Conservation (phyloP, 371 early-diverging fungal species). For the Chytridiales sp. region DNA sequence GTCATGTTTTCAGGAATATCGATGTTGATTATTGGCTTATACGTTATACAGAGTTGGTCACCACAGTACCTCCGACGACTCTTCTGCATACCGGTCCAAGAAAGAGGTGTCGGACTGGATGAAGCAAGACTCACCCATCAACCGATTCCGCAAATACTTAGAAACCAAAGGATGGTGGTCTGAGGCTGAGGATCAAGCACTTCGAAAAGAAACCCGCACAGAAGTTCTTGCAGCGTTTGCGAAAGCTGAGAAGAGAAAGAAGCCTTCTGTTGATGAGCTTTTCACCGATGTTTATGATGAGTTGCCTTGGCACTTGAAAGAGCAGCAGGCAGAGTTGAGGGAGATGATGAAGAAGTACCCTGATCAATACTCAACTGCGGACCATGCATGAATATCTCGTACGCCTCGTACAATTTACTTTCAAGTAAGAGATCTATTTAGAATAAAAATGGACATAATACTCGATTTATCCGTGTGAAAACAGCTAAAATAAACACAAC, state of each 20-base stretch:
- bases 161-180: conserved; percentile 85
- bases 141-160: conserved; percentile 86
- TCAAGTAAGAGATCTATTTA: too few relatives aligned
- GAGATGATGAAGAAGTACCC: conserved; percentile 83
- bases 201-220: conserved; percentile 53
- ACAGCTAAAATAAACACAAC: too few relatives aligned
- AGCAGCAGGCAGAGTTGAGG: conserved; percentile 77
- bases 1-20: not conserved
- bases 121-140: conserved; percentile 85
- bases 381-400: too few relatives aligned
- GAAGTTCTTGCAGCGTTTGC: conserved; percentile 76
- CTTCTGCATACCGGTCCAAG: conserved; percentile 88
- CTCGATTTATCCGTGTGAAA: too few relatives aligned
- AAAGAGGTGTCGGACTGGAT: conserved; percentile 92
- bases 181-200: conserved; percentile 64
- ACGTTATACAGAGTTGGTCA: conserved; percentile 68
- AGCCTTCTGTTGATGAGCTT: conserved; percentile 78
- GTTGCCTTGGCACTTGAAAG: conserved; percentile 68
- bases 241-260: conserved; percentile 82
- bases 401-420: too few relatives aligned
- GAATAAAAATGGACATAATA: too few relatives aligned
- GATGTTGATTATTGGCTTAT: not conserved
- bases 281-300: conserved; percentile 95
- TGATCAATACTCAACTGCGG: conserved; percentile 67
- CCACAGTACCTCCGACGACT: conserved; percentile 97